Percentiles rank a stretch among this genome's conserved stretches.
Conservation (phyloP, 257 asterid genomes). For the Nicotiana sylvestris region DNA sequence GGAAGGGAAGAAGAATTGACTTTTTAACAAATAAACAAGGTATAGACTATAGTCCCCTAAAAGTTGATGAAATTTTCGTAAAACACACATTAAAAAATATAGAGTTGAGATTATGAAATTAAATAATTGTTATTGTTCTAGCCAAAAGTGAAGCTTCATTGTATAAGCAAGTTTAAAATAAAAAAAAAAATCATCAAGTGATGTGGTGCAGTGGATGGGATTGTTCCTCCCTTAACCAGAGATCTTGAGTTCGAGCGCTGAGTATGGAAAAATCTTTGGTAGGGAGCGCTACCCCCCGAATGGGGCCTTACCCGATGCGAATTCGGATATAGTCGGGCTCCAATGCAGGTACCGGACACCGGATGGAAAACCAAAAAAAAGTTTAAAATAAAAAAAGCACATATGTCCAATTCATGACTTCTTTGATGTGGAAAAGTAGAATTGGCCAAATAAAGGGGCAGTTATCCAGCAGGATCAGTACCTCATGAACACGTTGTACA, state of each 20-base stretch:
- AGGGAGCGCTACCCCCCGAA: too few relatives aligned
- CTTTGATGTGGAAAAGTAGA: constrained; percentile 41
- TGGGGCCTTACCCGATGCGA: too few relatives aligned
- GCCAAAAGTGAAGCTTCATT: not conserved
- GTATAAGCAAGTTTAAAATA: constrained; percentile 17
- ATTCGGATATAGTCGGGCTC: too few relatives aligned
- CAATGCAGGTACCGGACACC: too few relatives aligned
- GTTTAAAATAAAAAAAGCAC: constrained; percentile 24
- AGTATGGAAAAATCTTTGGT: too few relatives aligned
- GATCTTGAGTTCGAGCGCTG: too few relatives aligned
- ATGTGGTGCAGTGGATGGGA: too few relatives aligned
- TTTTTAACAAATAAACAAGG: not conserved
- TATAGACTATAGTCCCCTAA: constrained; percentile 9
- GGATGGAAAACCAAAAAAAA: not conserved
- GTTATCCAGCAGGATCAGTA: too few relatives aligned
- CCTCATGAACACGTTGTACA: too few relatives aligned
- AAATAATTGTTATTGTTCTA: not conserved
- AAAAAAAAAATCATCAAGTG: not conserved
- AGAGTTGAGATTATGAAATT: not conserved
- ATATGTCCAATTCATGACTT: constrained; percentile 32
- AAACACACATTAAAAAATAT: not conserved
- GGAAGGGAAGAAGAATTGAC: constrained; percentile 13
- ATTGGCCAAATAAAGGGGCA: not conserved
- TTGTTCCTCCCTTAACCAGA: too few relatives aligned
- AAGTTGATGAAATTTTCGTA: too few relatives aligned